Evolutionary conservation across 2,329 filamentous ascomycete species (phyloP), one percentile per base, ranked within the genome.

Genomic region (Leptographium flavum): DNA sequence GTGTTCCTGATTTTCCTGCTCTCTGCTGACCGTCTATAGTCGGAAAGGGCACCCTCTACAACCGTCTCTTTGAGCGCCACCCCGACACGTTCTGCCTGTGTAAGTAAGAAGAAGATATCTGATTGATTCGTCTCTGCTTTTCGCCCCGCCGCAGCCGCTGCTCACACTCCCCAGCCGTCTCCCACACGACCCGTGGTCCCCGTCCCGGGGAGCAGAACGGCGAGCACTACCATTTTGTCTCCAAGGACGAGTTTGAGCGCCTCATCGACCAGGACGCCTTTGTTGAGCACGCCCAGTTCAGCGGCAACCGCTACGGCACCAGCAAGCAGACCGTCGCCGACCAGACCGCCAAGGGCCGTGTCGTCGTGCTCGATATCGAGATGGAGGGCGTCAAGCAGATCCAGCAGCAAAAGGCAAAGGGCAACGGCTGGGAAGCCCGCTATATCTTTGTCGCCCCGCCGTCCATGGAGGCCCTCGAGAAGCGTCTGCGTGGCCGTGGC

Each of bases 301-400:
- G 87, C 35, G 80, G 78, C 45, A 94, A 95, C 65, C 69, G 77
- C 57, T 95, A 95, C 65, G 88, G 88, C 46, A 94, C 87, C 5
- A 85, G 78, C 59, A 79, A 86, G 57, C 70, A 73, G 62, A 86
- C 86, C 33, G 45, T 52, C 17, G 52, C 49, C 25, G 77, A 85
- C 56, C 79, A 88, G 60, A 74, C 74, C 2, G 73, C 76, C 49
- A 76, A 80, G 64, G 81, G 79, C 17, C 73, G 72, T 56, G 76
- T 87, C 36, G 90, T 88, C 50, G 79, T 95, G 40, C 68, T 95
- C 54, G 90, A 96, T 61, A 96, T 95, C 59, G 90, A 95, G 71
- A 94, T 95, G 86, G 87, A 94, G 74, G 88, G 88, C 49, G 87
- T 95, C 47, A 94, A 94, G 69, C 88, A 95, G 65, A 84, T 95